These are phyloP conservation scores for Hyaloraphidium curvatum DNA, from an alignment of 192 early-diverging fungal genomes.

Conservation along the genomic window DNA sequence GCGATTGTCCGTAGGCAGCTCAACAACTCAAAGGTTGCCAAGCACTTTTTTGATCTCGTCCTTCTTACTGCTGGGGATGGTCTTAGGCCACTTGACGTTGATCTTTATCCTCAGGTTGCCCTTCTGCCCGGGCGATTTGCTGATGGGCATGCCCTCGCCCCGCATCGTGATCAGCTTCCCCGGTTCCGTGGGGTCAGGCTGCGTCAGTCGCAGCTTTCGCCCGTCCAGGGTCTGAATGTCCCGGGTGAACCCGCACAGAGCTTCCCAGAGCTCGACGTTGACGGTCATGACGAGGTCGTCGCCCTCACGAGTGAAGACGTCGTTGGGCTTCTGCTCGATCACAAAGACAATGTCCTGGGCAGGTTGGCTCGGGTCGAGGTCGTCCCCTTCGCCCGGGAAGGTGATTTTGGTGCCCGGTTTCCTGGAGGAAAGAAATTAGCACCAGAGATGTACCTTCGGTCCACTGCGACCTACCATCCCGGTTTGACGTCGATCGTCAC, in stretches of 20 bases:
- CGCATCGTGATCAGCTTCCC: conserved; percentile 51
- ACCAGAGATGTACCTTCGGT: too few species aligned
- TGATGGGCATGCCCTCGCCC: conserved; percentile 87
- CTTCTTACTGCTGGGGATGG: not conserved
- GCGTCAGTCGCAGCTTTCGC: conserved; percentile 37
- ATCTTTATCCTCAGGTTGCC: conserved; percentile 76
- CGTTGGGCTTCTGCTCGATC: conserved; percentile 80
- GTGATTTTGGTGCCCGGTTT: conserved; percentile 91
- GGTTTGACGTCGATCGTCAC: conserved; percentile 70
- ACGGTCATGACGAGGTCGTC: conserved; percentile 54
- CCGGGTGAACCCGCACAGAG: conserved; percentile 58
- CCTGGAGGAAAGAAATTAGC: too few species aligned
- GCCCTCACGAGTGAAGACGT: conserved; percentile 68
- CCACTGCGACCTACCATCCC: conserved; percentile 98
- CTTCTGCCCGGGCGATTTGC: conserved; percentile 55
- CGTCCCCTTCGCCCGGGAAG: conserved; percentile 77
- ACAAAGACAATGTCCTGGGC: conserved; percentile 88
- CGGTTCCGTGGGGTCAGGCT: conserved; percentile 27
- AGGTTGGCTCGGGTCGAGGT: conserved; percentile 47
- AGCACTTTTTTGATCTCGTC: not conserved
- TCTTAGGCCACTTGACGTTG: conserved; percentile 56
- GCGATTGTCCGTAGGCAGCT: too few species aligned
- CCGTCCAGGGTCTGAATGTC: conserved; percentile 58
- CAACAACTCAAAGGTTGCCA: too few species aligned
- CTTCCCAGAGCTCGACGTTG: conserved; percentile 52